These are phyloP conservation scores for Dryas octopetala DNA, from an alignment of 306 rosid genomes.

Conservation along the genomic window DNA sequence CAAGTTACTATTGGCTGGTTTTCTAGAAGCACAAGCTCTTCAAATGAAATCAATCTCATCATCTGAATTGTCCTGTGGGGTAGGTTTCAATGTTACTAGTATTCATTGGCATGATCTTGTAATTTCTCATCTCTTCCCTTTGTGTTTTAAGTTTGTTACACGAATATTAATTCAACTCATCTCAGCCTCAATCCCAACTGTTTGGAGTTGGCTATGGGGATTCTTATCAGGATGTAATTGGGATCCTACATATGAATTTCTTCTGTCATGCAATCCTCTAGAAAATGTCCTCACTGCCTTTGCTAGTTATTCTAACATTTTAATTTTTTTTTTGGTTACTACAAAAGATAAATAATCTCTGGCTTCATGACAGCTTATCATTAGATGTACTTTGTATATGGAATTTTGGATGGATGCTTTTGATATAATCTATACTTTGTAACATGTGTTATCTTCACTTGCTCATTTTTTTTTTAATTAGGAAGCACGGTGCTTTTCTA, in stretches of 20 bases:
- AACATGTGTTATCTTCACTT: neutral
- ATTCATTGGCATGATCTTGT: neutral
- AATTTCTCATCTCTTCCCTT: neutral
- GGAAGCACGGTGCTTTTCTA: too few species aligned
- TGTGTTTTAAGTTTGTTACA: neutral
- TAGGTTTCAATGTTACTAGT: slow-evolving; percentile 35
- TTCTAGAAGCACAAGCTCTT: slow-evolving; percentile 58
- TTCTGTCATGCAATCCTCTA: neutral
- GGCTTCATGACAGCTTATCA: neutral
- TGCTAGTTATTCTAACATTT: neutral
- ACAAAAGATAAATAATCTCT: neutral
- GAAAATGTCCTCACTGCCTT: neutral
- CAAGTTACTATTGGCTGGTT: slow-evolving; percentile 75
- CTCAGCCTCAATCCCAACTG: neutral
- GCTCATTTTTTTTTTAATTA: too few species aligned
- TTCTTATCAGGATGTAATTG: neutral
- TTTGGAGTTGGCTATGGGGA: slow-evolving; percentile 10
- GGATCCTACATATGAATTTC: neutral
- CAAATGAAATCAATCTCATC: slow-evolving; percentile 37
- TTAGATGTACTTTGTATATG: neutral
- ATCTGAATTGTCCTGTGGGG: slow-evolving; percentile 42
- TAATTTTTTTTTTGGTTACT: neutral
- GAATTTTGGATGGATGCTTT: neutral
- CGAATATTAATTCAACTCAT: neutral
- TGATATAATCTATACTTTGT: neutral